Evolutionary conservation across 305 asterid genomes (phyloP).

Genomic region (Andrographis paniculata): DNA sequence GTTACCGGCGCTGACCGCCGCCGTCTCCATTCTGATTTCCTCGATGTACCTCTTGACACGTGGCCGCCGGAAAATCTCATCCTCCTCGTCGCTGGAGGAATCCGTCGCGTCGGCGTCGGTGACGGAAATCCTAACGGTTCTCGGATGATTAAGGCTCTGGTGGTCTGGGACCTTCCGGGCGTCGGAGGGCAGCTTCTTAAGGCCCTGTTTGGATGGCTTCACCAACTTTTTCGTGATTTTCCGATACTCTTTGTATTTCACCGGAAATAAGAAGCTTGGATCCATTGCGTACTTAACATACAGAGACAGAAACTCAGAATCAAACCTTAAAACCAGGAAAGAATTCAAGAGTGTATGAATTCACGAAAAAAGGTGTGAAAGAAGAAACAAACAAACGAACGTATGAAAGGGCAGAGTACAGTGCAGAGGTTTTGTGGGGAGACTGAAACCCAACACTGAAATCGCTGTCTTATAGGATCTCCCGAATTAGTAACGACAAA

Average conservation of each 20-base stretch:
- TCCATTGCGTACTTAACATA: constrained; percentile 23
- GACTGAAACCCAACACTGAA: constrained; percentile 28
- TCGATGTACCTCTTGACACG: constrained; percentile 39
- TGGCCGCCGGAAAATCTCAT: constrained; percentile 28
- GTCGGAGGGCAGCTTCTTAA: constrained; percentile 8
- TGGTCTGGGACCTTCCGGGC: constrained; percentile 5
- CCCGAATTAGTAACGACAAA: constrained; percentile 29
- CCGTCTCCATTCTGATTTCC: constrained; percentile 38
- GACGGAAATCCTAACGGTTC: constrained; percentile 36
- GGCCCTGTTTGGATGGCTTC: constrained; percentile 17
- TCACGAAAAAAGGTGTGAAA: too few species aligned
- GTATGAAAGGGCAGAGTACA: constrained; percentile 1
- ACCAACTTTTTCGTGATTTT: constrained; percentile 29
- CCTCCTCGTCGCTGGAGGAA: constrained; percentile 55
- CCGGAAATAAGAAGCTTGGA: constrained; percentile 29
- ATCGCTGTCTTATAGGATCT: constrained; percentile 53
- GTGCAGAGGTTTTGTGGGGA: constrained; percentile 19
- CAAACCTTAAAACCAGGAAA: too few species aligned
- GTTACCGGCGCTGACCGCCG: not conserved
- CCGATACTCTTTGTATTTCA: constrained; percentile 49
- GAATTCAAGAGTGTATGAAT: too few species aligned
- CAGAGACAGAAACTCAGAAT: too few species aligned
- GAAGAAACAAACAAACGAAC: not conserved
- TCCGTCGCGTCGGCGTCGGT: constrained; percentile 67
- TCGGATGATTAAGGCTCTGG: constrained; percentile 18